A percentile compares a stretch with the other conserved stretches of the same genome.
phyloP scores from a whole-genome alignment of 495 filamentous ascomycete species.

The Penicillium flavigenum region DNA sequence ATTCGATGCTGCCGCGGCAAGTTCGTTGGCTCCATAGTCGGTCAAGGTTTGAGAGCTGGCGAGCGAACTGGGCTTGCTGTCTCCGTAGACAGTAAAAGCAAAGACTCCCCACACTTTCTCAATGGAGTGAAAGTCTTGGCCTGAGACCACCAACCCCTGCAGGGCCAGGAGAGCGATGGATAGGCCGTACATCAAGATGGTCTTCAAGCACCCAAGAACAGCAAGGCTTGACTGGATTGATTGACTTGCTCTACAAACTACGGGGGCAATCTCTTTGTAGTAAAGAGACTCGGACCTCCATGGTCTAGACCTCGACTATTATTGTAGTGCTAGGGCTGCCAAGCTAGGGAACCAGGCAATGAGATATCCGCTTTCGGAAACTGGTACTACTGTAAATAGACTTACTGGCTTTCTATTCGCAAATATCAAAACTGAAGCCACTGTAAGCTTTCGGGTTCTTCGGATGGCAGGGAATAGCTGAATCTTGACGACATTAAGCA shows the following conservation, averaged over 20 bases:
- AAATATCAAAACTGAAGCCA: constrained; percentile 5
- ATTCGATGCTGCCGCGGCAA: constrained; percentile 58
- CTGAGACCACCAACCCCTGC: constrained; percentile 20
- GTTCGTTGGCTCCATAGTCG: constrained; percentile 64
- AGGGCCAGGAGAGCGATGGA: constrained; percentile 17
- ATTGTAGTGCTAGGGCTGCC: constrained; percentile 8
- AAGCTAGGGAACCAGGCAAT: constrained; percentile 13
- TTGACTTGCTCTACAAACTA: background rate
- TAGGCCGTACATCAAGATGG: constrained; percentile 22
- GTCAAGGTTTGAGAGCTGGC: constrained; percentile 51
- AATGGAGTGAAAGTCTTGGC: constrained; percentile 22
- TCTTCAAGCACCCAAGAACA: background rate
- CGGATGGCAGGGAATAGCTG: constrained; percentile 3
- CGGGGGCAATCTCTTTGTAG: constrained; percentile 3
- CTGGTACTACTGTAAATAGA: background rate
- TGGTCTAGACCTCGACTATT: constrained; percentile 21
- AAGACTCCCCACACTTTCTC: constrained; percentile 68
- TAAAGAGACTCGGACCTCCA: constrained; percentile 6
- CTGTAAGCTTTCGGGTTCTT: constrained; percentile 18
- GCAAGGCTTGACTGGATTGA: background rate
- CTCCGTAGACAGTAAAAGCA: constrained; percentile 72
- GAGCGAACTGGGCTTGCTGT: constrained; percentile 62
- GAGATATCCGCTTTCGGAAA: constrained; percentile 20
- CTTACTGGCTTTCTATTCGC: background rate
- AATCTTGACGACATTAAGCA: constrained; percentile 10